Base-by-base conservation (phyloP, 139 green algal genomes). In the Choricystis sp. region DNA sequence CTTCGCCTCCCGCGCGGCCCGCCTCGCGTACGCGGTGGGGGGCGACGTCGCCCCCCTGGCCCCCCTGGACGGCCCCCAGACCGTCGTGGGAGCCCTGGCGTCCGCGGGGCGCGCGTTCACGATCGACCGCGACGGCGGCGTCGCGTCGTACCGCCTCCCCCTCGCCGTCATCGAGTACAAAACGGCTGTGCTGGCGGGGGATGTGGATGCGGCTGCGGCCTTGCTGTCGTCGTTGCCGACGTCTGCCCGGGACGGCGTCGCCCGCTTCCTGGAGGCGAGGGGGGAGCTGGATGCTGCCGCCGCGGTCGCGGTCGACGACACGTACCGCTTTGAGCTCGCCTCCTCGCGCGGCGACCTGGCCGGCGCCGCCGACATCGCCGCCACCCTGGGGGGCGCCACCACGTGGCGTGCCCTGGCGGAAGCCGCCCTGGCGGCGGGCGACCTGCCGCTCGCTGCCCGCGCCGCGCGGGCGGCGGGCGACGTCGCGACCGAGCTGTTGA, bases 1-100 rank as follows among this genome's bases (percentile, higher is more conserved):
- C 28, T 99, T 96, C 84, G 96, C 87, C 79, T 97, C 96, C 77
- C 75, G 81, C 0, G 78, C 85, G 0, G 96, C 87, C 91, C 83
- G 93, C n/a, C 81, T 99, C 58, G 95, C 95, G 78, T 98, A 98
- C 71, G 92, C 79, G 61, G 89, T 99, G 26, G 93, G 93, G 56
- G 90, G 93, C 3, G 93, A 99, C 78, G 72, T 91, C n/a, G 96
- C 91, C 60, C 97, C 91, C 2, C 83, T 99, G 68, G 90, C 82
- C 70, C 93, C 98, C 75, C 72, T 98, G 61, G 93, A 99, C 79
- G 72, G 85, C 4, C 92, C 92, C 29, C 90, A 97, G 83, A 97
- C 95, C 79, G 77, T 99, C 31, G 79, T 99, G 57, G 93, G 93
- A 26, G 98, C 97, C 77, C 76, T 98, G 55, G 90, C 91, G 1